phyloP scores from a whole-genome alignment of 352 stramenopile species.

The Globisporangium yorkense region DNA sequence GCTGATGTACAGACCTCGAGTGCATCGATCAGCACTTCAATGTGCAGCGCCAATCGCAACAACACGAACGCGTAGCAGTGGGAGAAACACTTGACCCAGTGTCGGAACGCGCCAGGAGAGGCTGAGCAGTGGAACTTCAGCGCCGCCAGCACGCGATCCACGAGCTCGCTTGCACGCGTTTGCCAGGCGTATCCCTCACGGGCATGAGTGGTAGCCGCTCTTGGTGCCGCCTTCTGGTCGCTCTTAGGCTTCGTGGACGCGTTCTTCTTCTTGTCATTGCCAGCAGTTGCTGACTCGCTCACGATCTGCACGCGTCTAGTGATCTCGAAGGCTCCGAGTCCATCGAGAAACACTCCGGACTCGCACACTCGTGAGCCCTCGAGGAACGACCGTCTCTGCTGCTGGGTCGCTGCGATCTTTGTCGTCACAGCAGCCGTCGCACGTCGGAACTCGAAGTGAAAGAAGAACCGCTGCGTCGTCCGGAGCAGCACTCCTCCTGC shows the following conservation, averaged over 20 bases:
- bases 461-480: constrained; percentile 27
- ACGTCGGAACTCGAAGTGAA: constrained; percentile 24
- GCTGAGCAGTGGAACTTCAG: not conserved
- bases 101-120: not conserved
- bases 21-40: constrained; percentile 12
- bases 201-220: not conserved
- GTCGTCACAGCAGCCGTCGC: not conserved
- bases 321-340: constrained; percentile 20
- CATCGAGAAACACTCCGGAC: constrained; percentile 26
- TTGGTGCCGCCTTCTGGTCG: not conserved
- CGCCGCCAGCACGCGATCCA: not conserved
- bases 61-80: constrained; percentile 18
- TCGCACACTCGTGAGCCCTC: constrained; percentile 11
- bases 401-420: not conserved
- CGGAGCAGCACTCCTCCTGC: constrained; percentile 6
- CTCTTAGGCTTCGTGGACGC: not conserved
- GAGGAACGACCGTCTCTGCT: constrained; percentile 28
- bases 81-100: constrained; percentile 13
- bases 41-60: constrained; percentile 12
- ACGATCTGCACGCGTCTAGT: constrained; percentile 1
- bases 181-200: too few species aligned
- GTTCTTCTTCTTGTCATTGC: not conserved
- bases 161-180: not conserved
- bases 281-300: not conserved
- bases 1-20: not conserved